phyloP scores from a whole-genome alignment of 805 yeast species.

The Spathaspora sp. region DNA sequence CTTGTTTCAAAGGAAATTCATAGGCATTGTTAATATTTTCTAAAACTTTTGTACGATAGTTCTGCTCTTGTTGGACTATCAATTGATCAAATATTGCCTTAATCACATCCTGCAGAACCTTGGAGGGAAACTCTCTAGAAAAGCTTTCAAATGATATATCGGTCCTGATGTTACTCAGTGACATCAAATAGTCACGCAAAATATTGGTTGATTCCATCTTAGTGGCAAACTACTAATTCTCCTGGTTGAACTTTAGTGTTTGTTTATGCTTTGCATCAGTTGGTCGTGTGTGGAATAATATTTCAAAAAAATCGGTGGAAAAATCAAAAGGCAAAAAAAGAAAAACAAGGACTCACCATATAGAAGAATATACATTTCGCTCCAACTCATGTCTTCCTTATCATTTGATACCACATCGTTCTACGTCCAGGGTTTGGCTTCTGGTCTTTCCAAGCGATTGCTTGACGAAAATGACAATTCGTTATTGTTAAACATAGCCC shows the following conservation, averaged over 20 bases:
- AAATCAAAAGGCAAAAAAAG: neutral
- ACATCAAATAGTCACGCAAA: constrained; percentile 15
- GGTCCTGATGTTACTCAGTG: constrained; percentile 14
- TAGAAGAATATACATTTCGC: neutral
- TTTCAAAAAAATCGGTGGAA: neutral
- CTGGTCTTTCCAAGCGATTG: constrained; percentile 70
- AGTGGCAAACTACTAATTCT: neutral
- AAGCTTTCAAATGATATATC: constrained; percentile 18
- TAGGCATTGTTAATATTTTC: constrained; percentile 15
- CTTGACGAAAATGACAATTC: constrained; percentile 67
- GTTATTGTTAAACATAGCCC: constrained; percentile 60
- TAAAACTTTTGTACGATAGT: constrained; percentile 5
- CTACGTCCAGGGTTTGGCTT: constrained; percentile 63
- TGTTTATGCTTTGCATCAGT: neutral
- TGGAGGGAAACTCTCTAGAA: constrained; percentile 5
- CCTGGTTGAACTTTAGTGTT: neutral
- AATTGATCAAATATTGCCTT: constrained; percentile 5
- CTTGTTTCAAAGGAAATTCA: constrained; percentile 19
- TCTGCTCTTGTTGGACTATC: constrained; percentile 4
- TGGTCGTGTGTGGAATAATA: neutral
- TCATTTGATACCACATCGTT: constrained; percentile 7
- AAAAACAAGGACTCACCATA: neutral
- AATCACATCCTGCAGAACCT: constrained; percentile 2
- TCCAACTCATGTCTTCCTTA: constrained; percentile 1
- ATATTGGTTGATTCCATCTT: constrained; percentile 21